Base-by-base conservation (phyloP, 148 eudicot species). In the Rhododendron ferrugineum region DNA sequence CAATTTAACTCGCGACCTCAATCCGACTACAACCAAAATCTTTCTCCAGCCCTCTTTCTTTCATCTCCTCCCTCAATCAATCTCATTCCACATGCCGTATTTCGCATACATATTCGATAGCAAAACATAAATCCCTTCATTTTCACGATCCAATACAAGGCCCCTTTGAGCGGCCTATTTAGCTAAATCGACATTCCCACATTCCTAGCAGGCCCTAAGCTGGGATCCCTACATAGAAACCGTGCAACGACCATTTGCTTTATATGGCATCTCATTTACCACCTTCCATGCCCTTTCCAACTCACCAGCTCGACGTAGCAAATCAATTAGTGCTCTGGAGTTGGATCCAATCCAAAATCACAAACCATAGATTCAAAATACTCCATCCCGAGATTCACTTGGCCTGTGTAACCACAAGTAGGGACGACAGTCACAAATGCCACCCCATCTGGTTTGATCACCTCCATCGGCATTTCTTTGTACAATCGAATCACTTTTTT, bases 241-340 rank as follows among this genome's bases (percentile, higher is more conserved):
- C 60, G 82, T 85, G 44, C 83, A 86, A 60, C 44, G 80, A 6
- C 47, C 85, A 80, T 86, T 83, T 72, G 66, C 90, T 78, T 54
- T 83, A 85, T 47, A 6, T 13, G 92, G 87, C 88, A 93, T 85
- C 78, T 88, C 91, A 79, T 81, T 84, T 36, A 95, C 86, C n/a
- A 93, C 44, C 82, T 85, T 88, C 90, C 92, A 89, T 9, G 95
- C 98, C 88, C 86, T 93, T 30, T 92, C 96, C 85, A 93, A 84
- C 85, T 95, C 95, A 47, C 96, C 98, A 40, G 95, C 93, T 66
- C 93, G 87, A 85, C 95, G 92, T 80, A 95, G 93, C 89, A 94
- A 84, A 89, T 93, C 93, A 82, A 93, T 85, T n/a, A 93, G 79
- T 95, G 96, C 86, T 95, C 93, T 47, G 90, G 93, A 30, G 90